phyloP scores from a whole-genome alignment of 768 basidiomycete genomes.

The Bullera alba region DNA sequence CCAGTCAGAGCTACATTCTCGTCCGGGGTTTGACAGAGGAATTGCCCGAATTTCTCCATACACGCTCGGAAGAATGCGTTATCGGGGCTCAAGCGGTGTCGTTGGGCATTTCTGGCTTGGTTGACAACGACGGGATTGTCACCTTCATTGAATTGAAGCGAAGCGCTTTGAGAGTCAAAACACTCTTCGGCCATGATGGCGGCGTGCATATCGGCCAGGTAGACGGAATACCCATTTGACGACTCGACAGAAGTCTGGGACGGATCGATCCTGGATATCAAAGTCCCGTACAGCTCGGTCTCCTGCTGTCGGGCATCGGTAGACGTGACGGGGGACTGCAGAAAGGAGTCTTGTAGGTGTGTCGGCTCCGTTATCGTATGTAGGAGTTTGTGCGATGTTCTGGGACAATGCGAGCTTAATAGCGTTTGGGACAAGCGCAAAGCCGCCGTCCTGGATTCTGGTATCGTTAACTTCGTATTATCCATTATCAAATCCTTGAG shows the following conservation, averaged over 20 bases:
- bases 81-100: constrained; percentile 64
- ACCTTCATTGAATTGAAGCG: constrained; percentile 29
- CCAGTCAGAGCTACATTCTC: constrained; percentile 84
- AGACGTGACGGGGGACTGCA: constrained; percentile 45
- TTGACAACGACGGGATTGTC: constrained; percentile 4
- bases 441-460: constrained; percentile 64
- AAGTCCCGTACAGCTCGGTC: constrained; percentile 37
- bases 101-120: neutral
- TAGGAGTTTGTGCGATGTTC: constrained; percentile 61
- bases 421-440: constrained; percentile 74
- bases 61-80: constrained; percentile 68
- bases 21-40: constrained; percentile 79
- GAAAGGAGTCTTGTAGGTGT: constrained; percentile 51
- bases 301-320: constrained; percentile 24
- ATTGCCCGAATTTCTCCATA: constrained; percentile 63
- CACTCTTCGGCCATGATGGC: constrained; percentile 69
- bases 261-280: constrained; percentile 35
- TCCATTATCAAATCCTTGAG: constrained; percentile 79
- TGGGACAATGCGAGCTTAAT: constrained; percentile 60
- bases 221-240: constrained; percentile 46
- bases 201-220: constrained; percentile 60
- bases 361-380: constrained; percentile 61
- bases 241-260: constrained; percentile 12
- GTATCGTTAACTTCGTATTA: constrained; percentile 64
- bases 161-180: constrained; percentile 66